phyloP scores from a whole-genome alignment of 331 rosid genomes.

The Dryas integrifolia region DNA sequence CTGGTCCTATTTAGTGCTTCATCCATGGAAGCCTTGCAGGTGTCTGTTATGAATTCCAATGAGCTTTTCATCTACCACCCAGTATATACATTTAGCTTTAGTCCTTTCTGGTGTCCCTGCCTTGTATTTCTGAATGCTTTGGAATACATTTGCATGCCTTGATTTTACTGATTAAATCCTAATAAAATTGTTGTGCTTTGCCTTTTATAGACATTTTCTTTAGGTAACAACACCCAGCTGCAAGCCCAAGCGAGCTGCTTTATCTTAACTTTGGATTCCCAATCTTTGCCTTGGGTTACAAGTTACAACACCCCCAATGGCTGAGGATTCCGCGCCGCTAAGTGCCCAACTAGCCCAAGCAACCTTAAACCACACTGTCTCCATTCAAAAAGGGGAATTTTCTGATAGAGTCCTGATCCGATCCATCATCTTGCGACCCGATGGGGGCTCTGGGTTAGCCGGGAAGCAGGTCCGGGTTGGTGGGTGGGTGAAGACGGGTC shows the following conservation, averaged over 20 bases:
- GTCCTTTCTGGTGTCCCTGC: background rate
- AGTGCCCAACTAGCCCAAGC: slow-evolving; percentile 50
- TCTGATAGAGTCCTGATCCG: slow-evolving; percentile 72
- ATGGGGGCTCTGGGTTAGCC: slow-evolving; percentile 74
- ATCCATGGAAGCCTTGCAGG: background rate
- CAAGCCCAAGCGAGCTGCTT: background rate
- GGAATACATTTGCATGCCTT: background rate
- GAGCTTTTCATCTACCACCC: background rate
- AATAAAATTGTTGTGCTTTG: background rate
- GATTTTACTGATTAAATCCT: background rate
- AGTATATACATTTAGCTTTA: background rate
- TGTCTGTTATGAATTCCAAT: background rate
- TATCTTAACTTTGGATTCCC: background rate
- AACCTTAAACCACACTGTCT: slow-evolving; percentile 26
- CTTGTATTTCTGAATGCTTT: background rate
- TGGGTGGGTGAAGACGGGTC: slow-evolving; percentile 95
- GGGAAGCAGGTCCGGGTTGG: slow-evolving; percentile 61
- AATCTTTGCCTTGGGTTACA: background rate
- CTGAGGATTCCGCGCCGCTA: slow-evolving; percentile 41
- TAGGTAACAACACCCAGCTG: background rate
- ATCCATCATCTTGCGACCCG: slow-evolving; percentile 57
- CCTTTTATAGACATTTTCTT: background rate
- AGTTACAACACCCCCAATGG: slow-evolving; percentile 39
- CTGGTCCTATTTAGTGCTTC: background rate
- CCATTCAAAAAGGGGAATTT: slow-evolving; percentile 44